Conservation (phyloP, 352 stramenopile species). For the Salisapilia sapeloensis region DNA sequence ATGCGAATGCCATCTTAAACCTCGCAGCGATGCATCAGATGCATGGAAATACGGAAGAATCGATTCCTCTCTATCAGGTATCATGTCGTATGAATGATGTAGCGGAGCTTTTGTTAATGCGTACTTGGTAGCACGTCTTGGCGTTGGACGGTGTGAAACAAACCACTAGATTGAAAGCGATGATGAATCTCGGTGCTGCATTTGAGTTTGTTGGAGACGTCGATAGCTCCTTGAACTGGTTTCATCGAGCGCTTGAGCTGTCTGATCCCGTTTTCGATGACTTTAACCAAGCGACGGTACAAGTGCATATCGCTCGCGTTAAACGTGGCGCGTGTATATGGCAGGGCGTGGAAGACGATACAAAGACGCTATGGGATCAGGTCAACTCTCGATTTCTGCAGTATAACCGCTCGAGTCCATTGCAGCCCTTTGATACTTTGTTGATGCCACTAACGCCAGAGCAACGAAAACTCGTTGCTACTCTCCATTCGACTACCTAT, state of each 20-base stretch:
- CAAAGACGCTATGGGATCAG: constrained; percentile 14
- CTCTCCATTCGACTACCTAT: constrained; percentile 11
- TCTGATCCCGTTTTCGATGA: constrained; percentile 3
- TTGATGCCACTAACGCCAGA: constrained; percentile 14
- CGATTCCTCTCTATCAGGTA: constrained; percentile 29
- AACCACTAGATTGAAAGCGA: constrained; percentile 5
- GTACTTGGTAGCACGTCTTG: constrained; percentile 10
- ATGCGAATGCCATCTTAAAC: constrained; percentile 31
- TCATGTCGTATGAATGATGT: constrained; percentile 1
- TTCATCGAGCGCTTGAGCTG: constrained; percentile 6
- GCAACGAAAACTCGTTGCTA: constrained; percentile 21
- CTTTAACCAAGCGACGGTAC: constrained; percentile 2
- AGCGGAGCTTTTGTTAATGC: constrained; percentile 1
- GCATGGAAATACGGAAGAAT: constrained; percentile 26
- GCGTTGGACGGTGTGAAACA: constrained; percentile 4
- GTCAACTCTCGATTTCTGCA: constrained; percentile 10
- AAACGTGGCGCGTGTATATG: constrained; percentile 36
- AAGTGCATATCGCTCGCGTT: constrained; percentile 14
- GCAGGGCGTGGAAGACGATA: constrained; percentile 11
- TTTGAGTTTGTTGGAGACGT: constrained; percentile 20
- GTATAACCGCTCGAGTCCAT: constrained; percentile 4
- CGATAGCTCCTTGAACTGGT: constrained; percentile 12
- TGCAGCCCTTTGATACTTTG: constrained; percentile 66
- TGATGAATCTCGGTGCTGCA: constrained; percentile 28
- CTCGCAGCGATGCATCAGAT: constrained; percentile 46